phyloP scores from a whole-genome alignment of 352 stramenopile genomes.

The Globisporangium cystogenes region DNA sequence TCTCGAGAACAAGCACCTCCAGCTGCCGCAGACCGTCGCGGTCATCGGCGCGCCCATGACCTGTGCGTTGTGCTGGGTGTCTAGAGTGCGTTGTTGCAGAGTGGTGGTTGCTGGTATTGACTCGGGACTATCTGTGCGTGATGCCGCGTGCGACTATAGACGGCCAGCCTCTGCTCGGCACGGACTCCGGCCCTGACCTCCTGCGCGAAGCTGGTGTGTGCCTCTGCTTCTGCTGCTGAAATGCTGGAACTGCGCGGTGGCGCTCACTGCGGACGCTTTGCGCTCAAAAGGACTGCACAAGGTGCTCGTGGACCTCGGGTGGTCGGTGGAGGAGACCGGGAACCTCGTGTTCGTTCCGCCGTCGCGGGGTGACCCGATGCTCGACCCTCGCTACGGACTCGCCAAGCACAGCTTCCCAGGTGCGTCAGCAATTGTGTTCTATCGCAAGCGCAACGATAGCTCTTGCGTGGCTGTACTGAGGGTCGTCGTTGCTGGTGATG shows the following conservation, averaged over 20 bases:
- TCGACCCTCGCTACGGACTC: constrained; percentile 64
- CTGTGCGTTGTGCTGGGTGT: too few species aligned
- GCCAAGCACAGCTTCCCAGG: constrained; percentile 77
- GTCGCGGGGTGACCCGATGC: constrained; percentile 35
- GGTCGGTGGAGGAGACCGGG: constrained; percentile 82
- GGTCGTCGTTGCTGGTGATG: not conserved
- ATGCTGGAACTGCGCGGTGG: not conserved
- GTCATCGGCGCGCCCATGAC: constrained; percentile 88
- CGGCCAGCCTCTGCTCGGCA: constrained; percentile 75
- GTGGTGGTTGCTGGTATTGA: too few species aligned
- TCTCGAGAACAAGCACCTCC: constrained; percentile 46
- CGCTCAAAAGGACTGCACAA: constrained; percentile 53
- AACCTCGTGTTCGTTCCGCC: constrained; percentile 70
- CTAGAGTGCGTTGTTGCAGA: not conserved
- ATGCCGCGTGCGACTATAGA: constrained; percentile 23
- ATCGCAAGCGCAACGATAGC: too few species aligned
- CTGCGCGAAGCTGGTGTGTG: constrained; percentile 53
- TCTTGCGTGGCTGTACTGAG: too few species aligned
- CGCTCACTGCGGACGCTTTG: constrained; percentile 1
- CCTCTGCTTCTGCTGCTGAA: not conserved
- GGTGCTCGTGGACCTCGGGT: constrained; percentile 69
- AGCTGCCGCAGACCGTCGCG: constrained; percentile 58
- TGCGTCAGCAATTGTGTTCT: too few species aligned
- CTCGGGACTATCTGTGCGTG: too few species aligned
- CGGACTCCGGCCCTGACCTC: constrained; percentile 67